Evolutionary conservation across 192 early-diverging fungal genomes (phyloP), one percentile per base, ranked within the genome.

Genomic region (Podila horticola): DNA sequence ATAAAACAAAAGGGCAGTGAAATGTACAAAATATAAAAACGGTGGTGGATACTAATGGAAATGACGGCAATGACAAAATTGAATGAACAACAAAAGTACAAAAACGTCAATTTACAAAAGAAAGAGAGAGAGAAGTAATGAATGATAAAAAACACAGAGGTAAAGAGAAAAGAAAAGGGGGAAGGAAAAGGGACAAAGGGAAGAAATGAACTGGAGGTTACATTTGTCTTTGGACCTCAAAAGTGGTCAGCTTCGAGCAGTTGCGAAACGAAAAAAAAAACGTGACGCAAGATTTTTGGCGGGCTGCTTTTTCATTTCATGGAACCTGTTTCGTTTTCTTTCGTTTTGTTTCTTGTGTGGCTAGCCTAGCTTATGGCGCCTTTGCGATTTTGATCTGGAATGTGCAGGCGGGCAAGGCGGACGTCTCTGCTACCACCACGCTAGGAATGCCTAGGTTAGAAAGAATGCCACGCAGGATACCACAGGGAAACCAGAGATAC

Each of bases 401-500:
- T 59, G 91, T 95, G 66, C 90, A 96, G 84, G 94, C 94, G 11
- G 95, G 95, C 26, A 95, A 71, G 36, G 90, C 87, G 17, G 91
- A 86, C 3, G 96, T 94, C 71, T 99, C 97, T 4, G 96, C 95
- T 26, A 95, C 89, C 8, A 99, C 98, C 13, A 91, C 90, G 64
- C 91, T 92, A 28, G 88, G 67, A 24, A 98, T 88, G 26, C 98
- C 98, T 62, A 98, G 86, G 82, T 95, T 96, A 9, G 94, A 92
- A 11, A 99, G 87, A 0, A 95, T 94, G 24, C 98, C 98, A 33
- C 98, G 91, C 31, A 99, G 93, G 24, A 99, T 89, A 4, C 98
- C 98, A 72, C 98, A 99, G 1, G 98, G 98, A 70, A 97, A 93
- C 88, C 96, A 97, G 17, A 97, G 89, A 86, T 96, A 95, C 90